Base-by-base conservation (phyloP, 108 stramenopile genomes). In the Nannochloropsis granulata region DNA sequence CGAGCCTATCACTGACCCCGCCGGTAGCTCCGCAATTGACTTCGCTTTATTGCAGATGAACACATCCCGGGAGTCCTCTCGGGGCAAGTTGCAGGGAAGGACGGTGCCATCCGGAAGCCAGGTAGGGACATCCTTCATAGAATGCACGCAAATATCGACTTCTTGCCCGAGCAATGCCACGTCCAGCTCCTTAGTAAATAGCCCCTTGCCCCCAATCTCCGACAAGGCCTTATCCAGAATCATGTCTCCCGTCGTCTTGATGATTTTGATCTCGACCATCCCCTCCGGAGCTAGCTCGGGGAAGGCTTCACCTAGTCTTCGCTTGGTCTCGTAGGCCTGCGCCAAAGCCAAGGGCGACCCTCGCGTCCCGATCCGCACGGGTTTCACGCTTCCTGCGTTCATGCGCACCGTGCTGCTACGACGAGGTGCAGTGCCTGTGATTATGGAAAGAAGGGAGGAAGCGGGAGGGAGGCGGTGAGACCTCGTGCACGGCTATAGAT, bases 161-260 rank as follows among this genome's bases (percentile, higher is more conserved):
- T 97, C 96, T 81, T 98, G 88, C 43, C 93, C 94, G 45, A 99
- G 93, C 45, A 99, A 91, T 44, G 96, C 96, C 21, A 93, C 93
- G 87, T 99, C 99, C 43, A 99, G 94, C 92, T 99, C 99, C 92
- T 99, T 99, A 80, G 99, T 99, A 91, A 99, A 99, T 12, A 99
- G 91, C 44, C 99, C 99, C 91, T 99, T 99, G 80, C 98, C 98
- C 71, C 98, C 98, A 43, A 99, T 93, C 93, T 99, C 98, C 94
- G 96, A 96, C 24, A 99, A 94, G 19, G 97, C 96, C 93, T 91
- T 98, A 93, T 97, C 97, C 44, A 97, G 92, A 88, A 98, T 96
- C 96, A 97, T 98, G 90, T 98, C 96, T 44, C 97, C 98, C 82
- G 97, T 96, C 11, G 98, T 99, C 91, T 97, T 99, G 93, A 99